These are phyloP conservation scores for Kodamaea sp. DNA, from an alignment of 1,139 yeast species.

Conservation along the genomic window DNA sequence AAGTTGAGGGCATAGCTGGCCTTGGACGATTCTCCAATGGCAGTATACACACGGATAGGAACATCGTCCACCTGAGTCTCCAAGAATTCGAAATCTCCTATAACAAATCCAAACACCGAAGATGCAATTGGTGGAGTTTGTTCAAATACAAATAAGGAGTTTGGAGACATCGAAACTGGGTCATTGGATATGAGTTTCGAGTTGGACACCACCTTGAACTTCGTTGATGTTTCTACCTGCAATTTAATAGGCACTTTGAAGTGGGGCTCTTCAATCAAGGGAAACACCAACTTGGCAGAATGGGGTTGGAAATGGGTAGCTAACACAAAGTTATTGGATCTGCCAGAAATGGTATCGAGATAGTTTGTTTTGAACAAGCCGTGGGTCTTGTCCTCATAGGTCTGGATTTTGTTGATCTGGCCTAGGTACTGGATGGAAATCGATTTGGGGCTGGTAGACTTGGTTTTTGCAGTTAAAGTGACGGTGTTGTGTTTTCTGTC, in stretches of 20 bases:
- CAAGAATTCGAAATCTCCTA: slow-evolving; percentile 63
- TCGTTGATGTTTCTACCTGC: slow-evolving; percentile 42
- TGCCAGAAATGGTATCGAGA: slow-evolving; percentile 49
- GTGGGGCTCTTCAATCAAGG: slow-evolving; percentile 65
- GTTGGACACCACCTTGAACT: slow-evolving; percentile 54
- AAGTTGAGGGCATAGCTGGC: slow-evolving; percentile 49
- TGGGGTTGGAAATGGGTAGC: slow-evolving; percentile 75
- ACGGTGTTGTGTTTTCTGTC: slow-evolving; percentile 42
- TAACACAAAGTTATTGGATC: slow-evolving; percentile 48
- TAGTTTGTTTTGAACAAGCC: slow-evolving; percentile 74
- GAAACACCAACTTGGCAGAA: slow-evolving; percentile 61
- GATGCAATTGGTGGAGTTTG: slow-evolving; percentile 59
- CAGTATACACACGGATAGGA: slow-evolving; percentile 54
- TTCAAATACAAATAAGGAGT: slow-evolving; percentile 42
- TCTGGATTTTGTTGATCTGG: slow-evolving; percentile 53
- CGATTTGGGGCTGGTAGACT: slow-evolving; percentile 2
- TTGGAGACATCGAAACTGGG: slow-evolving; percentile 21
- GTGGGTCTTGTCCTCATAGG: slow-evolving; percentile 55
- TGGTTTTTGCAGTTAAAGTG: slow-evolving; percentile 16
- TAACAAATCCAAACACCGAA: slow-evolving; percentile 63
- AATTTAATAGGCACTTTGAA: slow-evolving; percentile 54
- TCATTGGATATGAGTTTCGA: slow-evolving; percentile 32
- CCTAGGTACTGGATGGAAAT: slow-evolving; percentile 46
- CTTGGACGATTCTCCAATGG: slow-evolving; percentile 50
- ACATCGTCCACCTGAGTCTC: slow-evolving; percentile 9